A percentile compares a stretch with the other conserved stretches of the same genome.
Evolutionary conservation across 441 rosid species (phyloP).

Genomic region (Euphorbia schlechtendalii): DNA sequence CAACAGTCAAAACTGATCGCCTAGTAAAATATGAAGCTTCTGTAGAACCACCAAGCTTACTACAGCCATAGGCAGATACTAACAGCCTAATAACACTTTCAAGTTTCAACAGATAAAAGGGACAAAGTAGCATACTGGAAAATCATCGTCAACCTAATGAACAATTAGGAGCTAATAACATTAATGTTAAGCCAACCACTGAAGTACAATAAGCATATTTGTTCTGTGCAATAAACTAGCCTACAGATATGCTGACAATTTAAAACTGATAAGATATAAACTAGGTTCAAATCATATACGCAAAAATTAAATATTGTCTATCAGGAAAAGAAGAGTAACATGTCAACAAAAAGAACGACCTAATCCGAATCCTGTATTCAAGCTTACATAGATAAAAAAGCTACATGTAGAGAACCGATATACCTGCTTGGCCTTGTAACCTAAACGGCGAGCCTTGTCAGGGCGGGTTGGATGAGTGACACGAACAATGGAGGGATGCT

Average conservation of each 20-base stretch:
- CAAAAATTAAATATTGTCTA: background rate
- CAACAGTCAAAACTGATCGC: background rate
- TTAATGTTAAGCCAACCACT: background rate
- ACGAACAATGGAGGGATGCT: slow-evolving; percentile 59
- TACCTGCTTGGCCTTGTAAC: slow-evolving; percentile 70
- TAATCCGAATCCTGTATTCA: background rate
- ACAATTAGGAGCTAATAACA: background rate
- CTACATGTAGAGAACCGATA: background rate
- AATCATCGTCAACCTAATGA: background rate
- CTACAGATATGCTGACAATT: background rate
- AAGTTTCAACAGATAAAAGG: background rate
- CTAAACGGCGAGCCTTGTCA: slow-evolving; percentile 61
- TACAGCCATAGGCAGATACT: background rate
- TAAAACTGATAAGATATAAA: background rate
- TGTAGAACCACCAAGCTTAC: background rate
- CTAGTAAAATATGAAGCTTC: background rate
- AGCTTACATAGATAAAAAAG: background rate
- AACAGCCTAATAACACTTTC: background rate
- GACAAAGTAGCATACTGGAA: background rate
- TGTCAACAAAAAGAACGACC: no score
- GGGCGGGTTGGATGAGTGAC: slow-evolving; percentile 57
- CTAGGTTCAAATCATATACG: background rate
- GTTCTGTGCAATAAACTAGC: background rate
- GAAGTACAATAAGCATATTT: background rate
- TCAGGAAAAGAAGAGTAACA: background rate